Evolutionary conservation across 1,284 basidiomycete genomes (phyloP).

Genomic region (Mycosarcoma maydis): DNA sequence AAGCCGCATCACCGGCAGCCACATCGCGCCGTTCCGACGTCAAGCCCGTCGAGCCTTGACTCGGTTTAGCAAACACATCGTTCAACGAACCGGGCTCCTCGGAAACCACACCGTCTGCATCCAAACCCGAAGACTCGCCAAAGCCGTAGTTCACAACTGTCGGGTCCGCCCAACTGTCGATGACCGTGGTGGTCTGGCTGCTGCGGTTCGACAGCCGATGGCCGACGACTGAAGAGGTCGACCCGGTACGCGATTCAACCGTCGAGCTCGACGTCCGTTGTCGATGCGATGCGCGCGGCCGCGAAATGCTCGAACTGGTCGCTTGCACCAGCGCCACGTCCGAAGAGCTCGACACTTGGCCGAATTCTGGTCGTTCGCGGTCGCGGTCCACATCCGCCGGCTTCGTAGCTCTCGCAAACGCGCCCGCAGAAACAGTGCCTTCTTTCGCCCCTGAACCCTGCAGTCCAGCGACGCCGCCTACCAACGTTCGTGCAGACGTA

Average conservation of each 20-base stretch:
- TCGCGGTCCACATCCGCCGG: not conserved
- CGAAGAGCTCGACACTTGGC: constrained; percentile 36
- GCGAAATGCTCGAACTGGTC: constrained; percentile 24
- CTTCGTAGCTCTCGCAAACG: constrained; percentile 28
- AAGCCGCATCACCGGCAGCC: too few relatives aligned
- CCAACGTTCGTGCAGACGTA: not conserved
- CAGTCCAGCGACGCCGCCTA: not conserved
- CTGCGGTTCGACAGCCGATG: constrained; percentile 27
- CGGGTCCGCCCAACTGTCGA: constrained; percentile 2
- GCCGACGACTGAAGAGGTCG: constrained; percentile 13
- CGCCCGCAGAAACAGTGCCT: constrained; percentile 33
- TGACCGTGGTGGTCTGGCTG: constrained; percentile 29
- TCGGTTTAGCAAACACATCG: not conserved
- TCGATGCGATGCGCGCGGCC: constrained; percentile 16
- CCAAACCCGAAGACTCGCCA: not conserved
- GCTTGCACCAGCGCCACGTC: constrained; percentile 33
- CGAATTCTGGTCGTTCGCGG: constrained; percentile 33
- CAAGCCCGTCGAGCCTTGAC: too few relatives aligned
- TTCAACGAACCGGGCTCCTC: not conserved
- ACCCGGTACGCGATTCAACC: constrained; percentile 22
- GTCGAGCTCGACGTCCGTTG: constrained; percentile 30
- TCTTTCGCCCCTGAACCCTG: constrained; percentile 16
- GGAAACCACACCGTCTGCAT: not conserved
- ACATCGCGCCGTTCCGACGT: not conserved
- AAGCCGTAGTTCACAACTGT: not conserved